Evolutionary conservation across 306 rosid genomes (phyloP).

Genomic region (Psophocarpus tetragonolobus): DNA sequence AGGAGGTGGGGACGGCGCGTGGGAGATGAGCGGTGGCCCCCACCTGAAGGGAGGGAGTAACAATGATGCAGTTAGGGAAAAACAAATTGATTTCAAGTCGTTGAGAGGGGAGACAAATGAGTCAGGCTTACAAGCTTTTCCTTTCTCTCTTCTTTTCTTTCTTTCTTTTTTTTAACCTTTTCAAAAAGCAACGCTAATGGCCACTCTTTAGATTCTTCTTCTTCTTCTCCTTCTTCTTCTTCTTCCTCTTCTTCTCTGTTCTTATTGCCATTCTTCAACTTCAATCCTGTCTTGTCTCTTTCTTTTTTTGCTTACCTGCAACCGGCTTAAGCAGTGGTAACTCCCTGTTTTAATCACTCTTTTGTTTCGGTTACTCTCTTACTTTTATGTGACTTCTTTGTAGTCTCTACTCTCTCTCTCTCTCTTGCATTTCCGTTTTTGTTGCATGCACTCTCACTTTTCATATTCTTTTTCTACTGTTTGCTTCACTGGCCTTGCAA

Average conservation of each 20-base stretch:
- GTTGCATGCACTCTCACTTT: conserved; percentile 37
- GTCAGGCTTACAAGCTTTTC: conserved; percentile 46
- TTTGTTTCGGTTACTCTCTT: conserved; percentile 20
- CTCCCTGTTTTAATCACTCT: conserved; percentile 34
- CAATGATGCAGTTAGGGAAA: conserved; percentile 36
- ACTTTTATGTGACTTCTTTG: conserved; percentile 36
- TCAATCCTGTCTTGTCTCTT: conserved; percentile 35
- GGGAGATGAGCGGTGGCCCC: conserved; percentile 29
- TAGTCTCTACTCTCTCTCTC: not conserved
- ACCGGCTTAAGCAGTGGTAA: conserved; percentile 34
- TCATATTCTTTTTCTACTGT: not conserved
- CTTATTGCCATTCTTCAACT: conserved; percentile 16
- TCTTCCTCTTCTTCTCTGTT: not conserved
- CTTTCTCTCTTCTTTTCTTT: not conserved
- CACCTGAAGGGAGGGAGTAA: conserved; percentile 9
- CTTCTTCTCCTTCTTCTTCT: conserved; percentile 31
- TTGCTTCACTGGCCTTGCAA: conserved; percentile 15
- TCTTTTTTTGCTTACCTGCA: conserved; percentile 32
- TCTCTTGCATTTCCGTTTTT: conserved; percentile 40
- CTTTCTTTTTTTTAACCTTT: conserved; percentile 35
- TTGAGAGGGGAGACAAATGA: conserved; percentile 60
- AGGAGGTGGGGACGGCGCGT: conserved; percentile 56
- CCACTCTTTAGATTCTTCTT: conserved; percentile 58
- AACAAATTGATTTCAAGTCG: conserved; percentile 46
- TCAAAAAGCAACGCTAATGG: conserved; percentile 52